phyloP scores from a whole-genome alignment of 768 basidiomycete species.

The Xanthoconium purpureum region DNA sequence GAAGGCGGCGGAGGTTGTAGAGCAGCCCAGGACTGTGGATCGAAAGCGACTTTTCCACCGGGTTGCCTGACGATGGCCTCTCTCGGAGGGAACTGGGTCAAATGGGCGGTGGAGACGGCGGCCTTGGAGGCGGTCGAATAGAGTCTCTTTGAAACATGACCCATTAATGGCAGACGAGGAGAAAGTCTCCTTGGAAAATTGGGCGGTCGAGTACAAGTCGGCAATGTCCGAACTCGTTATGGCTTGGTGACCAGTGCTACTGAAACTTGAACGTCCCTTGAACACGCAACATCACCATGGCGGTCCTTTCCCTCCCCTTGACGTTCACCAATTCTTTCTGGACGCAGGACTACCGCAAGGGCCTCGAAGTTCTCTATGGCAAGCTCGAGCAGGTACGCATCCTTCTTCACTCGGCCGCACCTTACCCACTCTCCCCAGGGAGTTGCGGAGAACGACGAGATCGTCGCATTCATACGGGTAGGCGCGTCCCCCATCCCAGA shows the following conservation, averaged over 20 bases:
- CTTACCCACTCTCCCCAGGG: constrained; percentile 49
- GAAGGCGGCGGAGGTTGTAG: constrained; percentile 70
- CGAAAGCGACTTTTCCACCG: constrained; percentile 45
- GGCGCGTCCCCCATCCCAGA: constrained; percentile 20
- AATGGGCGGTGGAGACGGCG: constrained; percentile 54
- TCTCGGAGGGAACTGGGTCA: constrained; percentile 61
- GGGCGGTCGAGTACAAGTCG: constrained; percentile 31
- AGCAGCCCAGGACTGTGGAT: constrained; percentile 65
- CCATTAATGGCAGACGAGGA: constrained; percentile 39
- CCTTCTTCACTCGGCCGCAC: neutral
- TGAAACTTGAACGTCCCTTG: neutral
- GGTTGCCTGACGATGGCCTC: constrained; percentile 41
- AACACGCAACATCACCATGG: constrained; percentile 49
- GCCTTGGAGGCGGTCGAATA: constrained; percentile 43
- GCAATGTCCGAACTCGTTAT: constrained; percentile 25
- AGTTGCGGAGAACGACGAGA: constrained; percentile 77
- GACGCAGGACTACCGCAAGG: constrained; percentile 85
- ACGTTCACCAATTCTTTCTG: constrained; percentile 92
- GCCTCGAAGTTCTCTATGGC: constrained; percentile 71
- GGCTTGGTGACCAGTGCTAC: neutral
- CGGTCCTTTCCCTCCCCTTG: constrained; percentile 84
- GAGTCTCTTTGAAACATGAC: constrained; percentile 57
- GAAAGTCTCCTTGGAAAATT: constrained; percentile 4
- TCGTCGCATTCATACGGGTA: constrained; percentile 80
- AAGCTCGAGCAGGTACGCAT: constrained; percentile 73